These are phyloP conservation scores for Colletotrichum sp. DNA, from an alignment of 2,329 filamentous ascomycete genomes.

Conservation along the genomic window DNA sequence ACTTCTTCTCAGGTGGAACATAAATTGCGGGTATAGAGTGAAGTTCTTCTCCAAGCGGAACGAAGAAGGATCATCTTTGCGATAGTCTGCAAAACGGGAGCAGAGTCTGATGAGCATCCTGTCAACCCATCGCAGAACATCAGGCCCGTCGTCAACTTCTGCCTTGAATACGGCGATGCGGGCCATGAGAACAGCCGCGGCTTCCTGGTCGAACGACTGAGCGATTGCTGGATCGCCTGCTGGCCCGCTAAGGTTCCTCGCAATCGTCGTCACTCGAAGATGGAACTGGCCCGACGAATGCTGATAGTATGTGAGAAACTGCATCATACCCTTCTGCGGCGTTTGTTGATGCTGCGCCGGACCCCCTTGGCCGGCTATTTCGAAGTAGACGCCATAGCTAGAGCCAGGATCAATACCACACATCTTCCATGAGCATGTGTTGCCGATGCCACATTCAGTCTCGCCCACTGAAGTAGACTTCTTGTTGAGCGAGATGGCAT, in stretches of 20 bases:
- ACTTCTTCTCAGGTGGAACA: conserved; percentile 97
- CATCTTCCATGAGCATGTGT: conserved; percentile 99
- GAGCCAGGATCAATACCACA: conserved; percentile 94
- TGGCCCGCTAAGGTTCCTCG: conserved; percentile 88
- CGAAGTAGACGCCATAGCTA: conserved; percentile 96
- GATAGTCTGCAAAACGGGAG: conserved; percentile 95
- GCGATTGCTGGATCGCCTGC: conserved; percentile 94
- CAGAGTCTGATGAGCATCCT: conserved; percentile 97
- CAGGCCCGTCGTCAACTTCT: conserved; percentile 97
- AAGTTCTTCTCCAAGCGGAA: conserved; percentile 99
- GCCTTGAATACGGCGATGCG: conserved; percentile 98
- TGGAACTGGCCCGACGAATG: conserved; percentile 97
- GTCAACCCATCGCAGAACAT: conserved; percentile 97
- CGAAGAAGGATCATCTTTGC: conserved; percentile 96
- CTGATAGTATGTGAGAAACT: conserved; percentile 98
- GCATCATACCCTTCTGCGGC: conserved; percentile 92
- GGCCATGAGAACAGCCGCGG: conserved; percentile 97
- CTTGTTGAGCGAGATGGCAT: conserved; percentile 96
- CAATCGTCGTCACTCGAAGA: conserved; percentile 92
- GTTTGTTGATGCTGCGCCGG: conserved; percentile 84
- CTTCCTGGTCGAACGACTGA: conserved; percentile 98
- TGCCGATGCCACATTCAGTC: conserved; percentile 97
- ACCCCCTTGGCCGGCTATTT: conserved; percentile 93
- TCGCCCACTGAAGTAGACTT: conserved; percentile 97
- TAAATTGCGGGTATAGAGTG: conserved; percentile 97